Evolutionary conservation across 179 eudicot species (phyloP), one percentile per base, ranked within the genome.

Genomic region (Camellia oleifera): DNA sequence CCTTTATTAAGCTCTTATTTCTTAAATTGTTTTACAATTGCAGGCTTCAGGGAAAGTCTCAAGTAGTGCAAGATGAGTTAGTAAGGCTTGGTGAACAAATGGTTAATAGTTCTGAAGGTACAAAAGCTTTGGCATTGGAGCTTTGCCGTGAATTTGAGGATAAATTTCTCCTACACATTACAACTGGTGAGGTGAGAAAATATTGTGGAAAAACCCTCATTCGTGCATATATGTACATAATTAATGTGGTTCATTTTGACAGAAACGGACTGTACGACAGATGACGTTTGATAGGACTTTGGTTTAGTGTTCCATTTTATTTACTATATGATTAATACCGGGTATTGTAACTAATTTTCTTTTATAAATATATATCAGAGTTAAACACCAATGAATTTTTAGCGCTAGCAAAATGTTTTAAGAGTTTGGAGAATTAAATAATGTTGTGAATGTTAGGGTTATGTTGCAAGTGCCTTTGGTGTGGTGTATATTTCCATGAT

Each of bases 71-170:
- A 83, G 99, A 97, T 85, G 98, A 97, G 78, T 81, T 97, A 78
- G 95, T 93, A 81, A 93, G 92, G 87, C 95, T 97, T 84, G 98
- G 98, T 50, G 98, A 94, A 82, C 86, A 87, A 78, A 89, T 97
- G 98, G 98, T 97, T 70, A 84, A 85, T 78, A 94, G 97, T 78
- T 26, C 92, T 52, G 99, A 97, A 83, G 98, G 98, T 74, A 93
- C 98, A 52, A 90, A 91, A 83, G 98, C 98, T 78, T 88, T 97
- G 87, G 99, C 98, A 2, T 84, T 95, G 82, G 98, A 97, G 85
- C 99, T 97, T 82, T 97, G 98, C 86, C 98, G 98, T 76, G 99
- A 97, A 86, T 97, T 97, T 84, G 99, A 97, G 90, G 99, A 97
- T 79, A 95, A 89, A 77, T 97, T 97, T 90, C 90, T 97, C 80